phyloP scores from a whole-genome alignment of 108 stramenopile species.

The Cylindrotheca closterium region DNA sequence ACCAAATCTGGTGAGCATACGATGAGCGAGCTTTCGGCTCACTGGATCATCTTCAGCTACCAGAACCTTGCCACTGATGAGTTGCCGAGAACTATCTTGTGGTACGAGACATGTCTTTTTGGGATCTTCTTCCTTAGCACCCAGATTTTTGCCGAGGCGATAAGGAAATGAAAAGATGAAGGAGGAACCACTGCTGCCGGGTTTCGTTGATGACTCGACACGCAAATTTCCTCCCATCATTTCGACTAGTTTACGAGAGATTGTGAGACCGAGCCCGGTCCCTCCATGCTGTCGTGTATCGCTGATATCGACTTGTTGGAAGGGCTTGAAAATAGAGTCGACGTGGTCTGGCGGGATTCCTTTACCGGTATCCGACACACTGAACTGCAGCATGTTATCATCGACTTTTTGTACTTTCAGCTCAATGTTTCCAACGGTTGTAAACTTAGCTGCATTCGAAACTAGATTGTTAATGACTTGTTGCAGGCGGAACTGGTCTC shows the following conservation, averaged over 20 bases:
- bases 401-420: neutral
- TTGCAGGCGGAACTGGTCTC: conserved; percentile 8
- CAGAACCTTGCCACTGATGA: conserved; percentile 7
- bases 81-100: neutral
- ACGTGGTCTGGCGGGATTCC: neutral
- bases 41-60: conserved; percentile 12
- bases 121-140: too few relatives aligned
- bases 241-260: conserved; percentile 3
- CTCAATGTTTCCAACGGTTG: conserved; percentile 5
- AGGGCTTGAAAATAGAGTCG: conserved; percentile 4
- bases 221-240: conserved; percentile 5
- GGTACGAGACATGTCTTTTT: neutral
- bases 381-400: neutral
- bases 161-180: conserved; percentile 2
- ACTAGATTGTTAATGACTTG: conserved; percentile 26
- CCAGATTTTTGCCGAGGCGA: neutral
- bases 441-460: conserved; percentile 36
- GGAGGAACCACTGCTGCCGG: neutral
- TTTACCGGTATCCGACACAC: conserved; percentile 7
- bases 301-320: conserved; percentile 5
- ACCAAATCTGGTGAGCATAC: conserved; percentile 1
- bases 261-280: conserved; percentile 9
- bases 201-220: neutral
- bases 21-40: conserved; percentile 1
- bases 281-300: conserved; percentile 10